A percentile compares a stretch with the other conserved stretches of the same genome.
These are phyloP conservation scores for Simplicillium sp. DNA, from an alignment of 2,329 filamentous ascomycete genomes.

Conservation along the genomic window DNA sequence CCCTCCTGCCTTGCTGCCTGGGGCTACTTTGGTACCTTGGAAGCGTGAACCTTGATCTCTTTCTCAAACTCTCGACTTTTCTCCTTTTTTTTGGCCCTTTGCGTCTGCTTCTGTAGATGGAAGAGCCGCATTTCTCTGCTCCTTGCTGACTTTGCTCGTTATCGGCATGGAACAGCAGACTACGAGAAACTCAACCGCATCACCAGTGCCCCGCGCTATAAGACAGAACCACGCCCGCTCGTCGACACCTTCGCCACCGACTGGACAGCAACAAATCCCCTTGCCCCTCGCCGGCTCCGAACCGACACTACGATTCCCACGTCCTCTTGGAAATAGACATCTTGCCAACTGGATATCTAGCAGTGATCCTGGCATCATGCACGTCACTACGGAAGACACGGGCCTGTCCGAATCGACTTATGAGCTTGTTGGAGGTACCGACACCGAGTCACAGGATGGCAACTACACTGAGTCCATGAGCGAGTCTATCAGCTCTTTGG, in stretches of 20 bases:
- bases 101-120: no score
- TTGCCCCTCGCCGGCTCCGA: slow-evolving; percentile 28
- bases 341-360: slow-evolving; percentile 52
- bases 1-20: no score
- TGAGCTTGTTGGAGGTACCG: slow-evolving; percentile 44
- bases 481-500: slow-evolving; percentile 41
- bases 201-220: neutral
- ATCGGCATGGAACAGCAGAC: slow-evolving; percentile 38
- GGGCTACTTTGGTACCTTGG: no score
- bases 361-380: slow-evolving; percentile 49
- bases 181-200: slow-evolving; percentile 14
- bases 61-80: neutral
- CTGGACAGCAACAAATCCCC: slow-evolving; percentile 12
- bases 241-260: slow-evolving; percentile 12
- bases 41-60: neutral
- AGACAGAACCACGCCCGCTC: slow-evolving; percentile 17
- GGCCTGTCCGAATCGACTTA: slow-evolving; percentile 47
- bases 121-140: no score
- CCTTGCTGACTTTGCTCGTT: slow-evolving; percentile 25
- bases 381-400: slow-evolving; percentile 34
- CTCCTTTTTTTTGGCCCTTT: no score
- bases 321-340: slow-evolving; percentile 42
- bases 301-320: slow-evolving; percentile 46
- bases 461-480: slow-evolving; percentile 35
- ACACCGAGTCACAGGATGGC: slow-evolving; percentile 43